Evolutionary conservation across 31 red algal species (phyloP), one percentile per base, ranked within the genome.

Genomic region (Odonthalia washingtoniensis): DNA sequence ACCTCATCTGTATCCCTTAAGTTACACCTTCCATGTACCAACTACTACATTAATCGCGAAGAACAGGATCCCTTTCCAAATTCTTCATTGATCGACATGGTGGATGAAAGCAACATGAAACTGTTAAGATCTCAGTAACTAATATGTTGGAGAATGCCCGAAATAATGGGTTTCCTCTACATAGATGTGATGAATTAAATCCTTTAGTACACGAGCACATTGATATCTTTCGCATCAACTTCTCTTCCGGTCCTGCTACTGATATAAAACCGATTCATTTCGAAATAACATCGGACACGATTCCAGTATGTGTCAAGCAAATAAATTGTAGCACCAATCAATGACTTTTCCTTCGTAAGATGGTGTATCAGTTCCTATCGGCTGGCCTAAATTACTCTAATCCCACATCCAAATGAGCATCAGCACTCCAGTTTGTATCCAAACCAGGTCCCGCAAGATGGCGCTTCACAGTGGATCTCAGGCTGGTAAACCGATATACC

Each of bases 381-480:
- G 66, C 66, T 30, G 66, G 66, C 33, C n/a, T 70, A 6, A 36
- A 9, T 26, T 70, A 70, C 66, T 36, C 66, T 12, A 70, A 70
- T 26, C 33, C 66, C 33, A 33, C 9, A 6, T 70, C 66, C 6
- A 36, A 28, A 33, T 70, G 66, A 26, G 33, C 66, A 12, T 70
- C 33, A 33, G 66, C 66, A 6, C 66, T 26, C 5, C 66, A 33
- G 9, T 12, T 70, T 12, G n/a, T 70, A 9, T 26, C 16, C 66
- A 70, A 70, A 36, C 66, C 66, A 12, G 66, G 66, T 28, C n/a
- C 33, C n/a, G 66, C 6, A 21, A 12, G 27, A 26, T 70, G n/a
- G n/a, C 66, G 66, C 6, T 70, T 70, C 27, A 70, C 66, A 12
- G n/a, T 70, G 16, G 66, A 70, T 36, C 66, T 70, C 12, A 6